Evolutionary conservation across 768 basidiomycete species (phyloP).

Genomic region (Tricholoma furcatifolium): DNA sequence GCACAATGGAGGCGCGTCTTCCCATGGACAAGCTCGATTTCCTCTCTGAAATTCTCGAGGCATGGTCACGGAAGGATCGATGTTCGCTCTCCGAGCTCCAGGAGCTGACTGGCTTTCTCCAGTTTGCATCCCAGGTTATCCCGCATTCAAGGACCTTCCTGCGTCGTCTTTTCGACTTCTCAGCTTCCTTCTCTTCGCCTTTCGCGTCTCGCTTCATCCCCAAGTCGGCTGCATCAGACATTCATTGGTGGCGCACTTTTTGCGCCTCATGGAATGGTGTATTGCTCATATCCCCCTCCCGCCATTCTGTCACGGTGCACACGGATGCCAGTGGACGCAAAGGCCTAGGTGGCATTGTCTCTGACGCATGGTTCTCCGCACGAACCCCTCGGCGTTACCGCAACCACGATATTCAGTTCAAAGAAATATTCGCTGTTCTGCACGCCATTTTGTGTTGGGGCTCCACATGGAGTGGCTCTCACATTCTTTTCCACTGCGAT

Average conservation of each 20-base stretch:
- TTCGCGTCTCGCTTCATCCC: constrained; percentile 24
- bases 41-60: constrained; percentile 20
- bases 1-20: constrained; percentile 31
- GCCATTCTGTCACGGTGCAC: constrained; percentile 16
- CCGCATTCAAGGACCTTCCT: constrained; percentile 27
- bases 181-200: constrained; percentile 20
- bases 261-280: constrained; percentile 29
- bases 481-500: constrained; percentile 28
- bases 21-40: constrained; percentile 28
- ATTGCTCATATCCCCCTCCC: constrained; percentile 12
- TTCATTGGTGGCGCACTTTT: constrained; percentile 32
- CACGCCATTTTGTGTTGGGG: constrained; percentile 30
- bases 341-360: constrained; percentile 25
- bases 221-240: constrained; percentile 15
- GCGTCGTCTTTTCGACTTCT: constrained; percentile 27
- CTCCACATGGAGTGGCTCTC: constrained; percentile 17
- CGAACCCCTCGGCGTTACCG: constrained; percentile 22
- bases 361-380: constrained; percentile 24
- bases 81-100: constrained; percentile 27
- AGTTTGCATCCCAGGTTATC: constrained; percentile 34
- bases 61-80: constrained; percentile 18
- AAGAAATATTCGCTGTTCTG: constrained; percentile 30
- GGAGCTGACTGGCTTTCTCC: constrained; percentile 30
- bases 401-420: constrained; percentile 29
- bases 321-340: constrained; percentile 33